A percentile compares a stretch with the other conserved stretches of the same genome.
These are phyloP conservation scores for Exophiala dermatitidis DNA, from an alignment of 2,329 filamentous ascomycete genomes.

Conservation along the genomic window DNA sequence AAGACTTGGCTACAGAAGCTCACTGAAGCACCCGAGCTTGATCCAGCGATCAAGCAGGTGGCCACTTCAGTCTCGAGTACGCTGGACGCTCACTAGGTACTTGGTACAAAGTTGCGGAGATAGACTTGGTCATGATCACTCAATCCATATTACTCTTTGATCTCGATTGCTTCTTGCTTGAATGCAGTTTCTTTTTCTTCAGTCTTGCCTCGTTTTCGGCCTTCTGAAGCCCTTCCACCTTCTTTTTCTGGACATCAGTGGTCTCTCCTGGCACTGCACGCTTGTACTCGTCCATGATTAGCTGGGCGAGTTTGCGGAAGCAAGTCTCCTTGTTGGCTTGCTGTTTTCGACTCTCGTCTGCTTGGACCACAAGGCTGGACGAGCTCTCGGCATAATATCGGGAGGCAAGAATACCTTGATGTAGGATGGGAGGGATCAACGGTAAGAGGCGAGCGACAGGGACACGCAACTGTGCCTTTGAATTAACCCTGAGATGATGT, in stretches of 20 bases:
- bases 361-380: constrained; percentile 53
- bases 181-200: constrained; percentile 53
- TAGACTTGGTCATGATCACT: background rate
- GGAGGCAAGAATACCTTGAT: constrained; percentile 45
- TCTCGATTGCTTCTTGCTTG: constrained; percentile 51
- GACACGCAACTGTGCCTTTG: constrained; percentile 58
- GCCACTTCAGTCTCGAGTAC: constrained; percentile 31
- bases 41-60: constrained; percentile 49
- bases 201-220: constrained; percentile 52
- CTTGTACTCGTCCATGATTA: constrained; percentile 47
- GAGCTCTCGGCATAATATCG: constrained; percentile 51
- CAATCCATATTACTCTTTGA: constrained; percentile 23
- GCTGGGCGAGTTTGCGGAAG: constrained; percentile 50
- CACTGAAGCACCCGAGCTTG: constrained; percentile 41
- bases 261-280: constrained; percentile 54
- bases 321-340: constrained; percentile 53
- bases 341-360: constrained; percentile 57
- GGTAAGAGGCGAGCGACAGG: constrained; percentile 47
- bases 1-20: constrained; percentile 43
- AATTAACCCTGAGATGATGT: constrained; percentile 49
- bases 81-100: background rate
- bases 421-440: constrained; percentile 49
- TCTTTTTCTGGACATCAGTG: constrained; percentile 47
- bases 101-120: background rate
- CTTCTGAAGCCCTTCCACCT: constrained; percentile 50